A percentile compares a stretch with the other conserved stretches of the same genome.
Evolutionary conservation across 208 protist species (phyloP).

Genomic region (Naegleria gruberi): DNA sequence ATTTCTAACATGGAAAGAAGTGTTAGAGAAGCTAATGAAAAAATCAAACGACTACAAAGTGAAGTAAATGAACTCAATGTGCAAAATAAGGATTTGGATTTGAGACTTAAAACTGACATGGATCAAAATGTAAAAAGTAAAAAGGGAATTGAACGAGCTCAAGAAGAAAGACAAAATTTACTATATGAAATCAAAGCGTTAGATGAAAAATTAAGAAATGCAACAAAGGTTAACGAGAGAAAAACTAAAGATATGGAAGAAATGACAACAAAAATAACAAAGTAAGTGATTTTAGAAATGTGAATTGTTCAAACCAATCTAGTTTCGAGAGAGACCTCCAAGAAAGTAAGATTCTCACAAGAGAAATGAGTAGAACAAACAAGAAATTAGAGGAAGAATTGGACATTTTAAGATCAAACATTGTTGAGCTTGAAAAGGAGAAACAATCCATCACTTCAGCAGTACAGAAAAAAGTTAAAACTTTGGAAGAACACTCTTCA

Average conservation of each 20-base stretch:
- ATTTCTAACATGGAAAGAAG: background rate
- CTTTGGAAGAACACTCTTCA: background rate
- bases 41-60: background rate
- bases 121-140: slow-evolving; percentile 4
- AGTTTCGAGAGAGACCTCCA: background rate
- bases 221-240: background rate
- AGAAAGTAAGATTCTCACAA: background rate
- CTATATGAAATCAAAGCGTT: background rate
- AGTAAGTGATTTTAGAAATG: background rate
- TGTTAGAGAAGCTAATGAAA: background rate
- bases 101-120: background rate
- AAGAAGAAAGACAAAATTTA: background rate
- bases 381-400: background rate
- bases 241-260: background rate
- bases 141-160: background rate
- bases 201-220: background rate
- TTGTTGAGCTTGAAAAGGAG: background rate
- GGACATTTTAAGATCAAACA: background rate
- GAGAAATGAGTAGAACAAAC: background rate
- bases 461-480: background rate
- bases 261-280: background rate
- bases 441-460: background rate
- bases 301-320: background rate
- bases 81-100: background rate
- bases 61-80: background rate